Conservation (phyloP, 345 rosid genomes). For the Erucastrum elatum region DNA sequence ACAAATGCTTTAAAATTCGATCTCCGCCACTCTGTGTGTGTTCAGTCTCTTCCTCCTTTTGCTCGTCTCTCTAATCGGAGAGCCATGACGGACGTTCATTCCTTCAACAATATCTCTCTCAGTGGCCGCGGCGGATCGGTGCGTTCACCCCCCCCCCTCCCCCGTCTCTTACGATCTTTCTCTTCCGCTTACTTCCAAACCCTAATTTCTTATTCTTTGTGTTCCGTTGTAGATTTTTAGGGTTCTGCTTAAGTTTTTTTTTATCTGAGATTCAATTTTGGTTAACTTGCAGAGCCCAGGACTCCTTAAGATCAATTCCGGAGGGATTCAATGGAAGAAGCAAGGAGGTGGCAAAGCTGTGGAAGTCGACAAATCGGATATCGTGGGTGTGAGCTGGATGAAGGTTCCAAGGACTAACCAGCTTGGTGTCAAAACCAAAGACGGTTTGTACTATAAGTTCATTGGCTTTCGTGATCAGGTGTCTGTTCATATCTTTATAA, state of each 20-base stretch:
- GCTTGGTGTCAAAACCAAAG: constrained; percentile 70
- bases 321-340: constrained; percentile 94
- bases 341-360: constrained; percentile 97
- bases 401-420: constrained; percentile 85
- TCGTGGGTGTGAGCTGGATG: constrained; percentile 78
- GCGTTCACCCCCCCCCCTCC: not conserved
- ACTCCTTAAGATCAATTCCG: constrained; percentile 65
- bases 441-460: constrained; percentile 83
- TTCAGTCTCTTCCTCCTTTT: not conserved
- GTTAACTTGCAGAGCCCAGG: constrained; percentile 73
- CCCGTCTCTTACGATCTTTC: not conserved
- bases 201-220: constrained; percentile 14
- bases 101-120: constrained; percentile 76
- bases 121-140: constrained; percentile 91
- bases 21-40: not conserved
- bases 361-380: constrained; percentile 84
- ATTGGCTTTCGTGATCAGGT: constrained; percentile 89
- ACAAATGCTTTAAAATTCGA: not conserved
- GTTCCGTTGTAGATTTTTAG: not conserved
- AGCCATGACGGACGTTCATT: constrained; percentile 74
- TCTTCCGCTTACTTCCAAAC: constrained; percentile 8
- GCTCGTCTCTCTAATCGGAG: constrained; percentile 12
- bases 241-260: not conserved
- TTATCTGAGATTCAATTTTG: constrained; percentile 11
- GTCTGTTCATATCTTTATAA: not conserved